Base-by-base conservation (phyloP, 805 yeast genomes). In the Metschnikowia chrysomelidarum region DNA sequence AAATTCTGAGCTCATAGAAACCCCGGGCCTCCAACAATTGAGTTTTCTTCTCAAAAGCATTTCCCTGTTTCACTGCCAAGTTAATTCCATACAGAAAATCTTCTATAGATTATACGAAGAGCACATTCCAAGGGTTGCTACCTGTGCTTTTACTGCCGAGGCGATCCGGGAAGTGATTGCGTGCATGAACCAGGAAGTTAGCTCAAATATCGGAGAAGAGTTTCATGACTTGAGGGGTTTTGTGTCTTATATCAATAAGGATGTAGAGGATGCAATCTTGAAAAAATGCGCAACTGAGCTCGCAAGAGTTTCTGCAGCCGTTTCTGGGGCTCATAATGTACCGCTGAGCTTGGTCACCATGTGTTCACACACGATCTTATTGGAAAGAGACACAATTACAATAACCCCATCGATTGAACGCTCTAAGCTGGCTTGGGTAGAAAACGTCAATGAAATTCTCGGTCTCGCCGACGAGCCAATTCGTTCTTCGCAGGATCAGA, bases 401-500 rank as follows among this genome's bases (percentile, higher is more conserved):
- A 46, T 75, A 3, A 18, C 40, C 0, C 82, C 83, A 0, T 50
- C 68, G 0, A 43, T 77, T 0, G 67, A 61, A 21, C 14, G 27
- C 0, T 48, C 75, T 0, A 73, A 72, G 33, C 43, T 46, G 13
- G 2, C 30, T 1, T 59, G 62, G 40, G 46, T 65, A 10, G 41
- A 43, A 3, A 24, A 24, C 9, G 30, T 59, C 11, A 53, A 52
- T 34, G 24, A 27, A 10, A 23, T 44, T 5, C 23, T 60, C 4
- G n/a, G 34, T 16, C 43, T 48, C 3, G 40, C 54, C 9, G 61
- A 54, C 23, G 28, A 26, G n/a, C n/a, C n/a, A n/a, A n/a, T n/a
- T n/a, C n/a, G n/a, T n/a, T n/a, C n/a, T n/a, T n/a, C n/a, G n/a
- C n/a, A n/a, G n/a, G n/a, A n/a, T n/a, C n/a, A n/a, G n/a, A n/a